Conservation (phyloP, 306 rosid species). For the Begonia masoniana region DNA sequence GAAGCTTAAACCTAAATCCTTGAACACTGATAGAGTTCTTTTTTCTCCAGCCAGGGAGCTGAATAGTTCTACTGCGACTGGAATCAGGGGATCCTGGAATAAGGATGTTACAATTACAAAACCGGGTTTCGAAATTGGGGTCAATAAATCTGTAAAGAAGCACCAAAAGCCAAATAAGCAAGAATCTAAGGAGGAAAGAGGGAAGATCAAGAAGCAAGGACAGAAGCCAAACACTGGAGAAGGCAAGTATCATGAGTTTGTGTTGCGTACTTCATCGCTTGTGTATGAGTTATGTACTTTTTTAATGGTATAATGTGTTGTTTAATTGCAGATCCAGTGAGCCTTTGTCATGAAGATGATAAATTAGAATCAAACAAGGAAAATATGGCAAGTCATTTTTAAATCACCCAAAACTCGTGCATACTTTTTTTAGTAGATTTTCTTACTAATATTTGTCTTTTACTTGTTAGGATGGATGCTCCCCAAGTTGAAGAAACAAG, state of each 20-base stretch:
- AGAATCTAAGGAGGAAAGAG: slow-evolving; percentile 29
- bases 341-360: slow-evolving; percentile 2
- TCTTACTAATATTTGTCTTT: too few relatives aligned
- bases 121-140: slow-evolving; percentile 22
- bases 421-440: too few relatives aligned
- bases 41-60: slow-evolving; percentile 35
- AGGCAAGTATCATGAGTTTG: slow-evolving; percentile 19
- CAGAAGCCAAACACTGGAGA: slow-evolving; percentile 25
- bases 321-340: slow-evolving; percentile 2
- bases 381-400: slow-evolving; percentile 6
- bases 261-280: not conserved
- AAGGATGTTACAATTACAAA: slow-evolving; percentile 28
- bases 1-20: slow-evolving; percentile 44
- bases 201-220: slow-evolving; percentile 25
- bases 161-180: slow-evolving; percentile 37
- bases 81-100: slow-evolving; percentile 23
- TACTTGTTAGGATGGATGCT: too few relatives aligned
- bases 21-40: slow-evolving; percentile 30
- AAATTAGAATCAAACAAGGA: slow-evolving; percentile 14
- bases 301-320: not conserved
- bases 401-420: too few relatives aligned
- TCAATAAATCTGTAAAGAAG: slow-evolving; percentile 27
- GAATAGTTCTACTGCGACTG: slow-evolving; percentile 16
- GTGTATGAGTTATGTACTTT: not conserved
- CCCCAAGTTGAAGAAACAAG: too few relatives aligned